Percentiles rank a stretch among this genome's conserved stretches.
These are phyloP conservation scores for Fomitopsis pulvina DNA, from an alignment of 768 basidiomycete species.

Conservation along the genomic window DNA sequence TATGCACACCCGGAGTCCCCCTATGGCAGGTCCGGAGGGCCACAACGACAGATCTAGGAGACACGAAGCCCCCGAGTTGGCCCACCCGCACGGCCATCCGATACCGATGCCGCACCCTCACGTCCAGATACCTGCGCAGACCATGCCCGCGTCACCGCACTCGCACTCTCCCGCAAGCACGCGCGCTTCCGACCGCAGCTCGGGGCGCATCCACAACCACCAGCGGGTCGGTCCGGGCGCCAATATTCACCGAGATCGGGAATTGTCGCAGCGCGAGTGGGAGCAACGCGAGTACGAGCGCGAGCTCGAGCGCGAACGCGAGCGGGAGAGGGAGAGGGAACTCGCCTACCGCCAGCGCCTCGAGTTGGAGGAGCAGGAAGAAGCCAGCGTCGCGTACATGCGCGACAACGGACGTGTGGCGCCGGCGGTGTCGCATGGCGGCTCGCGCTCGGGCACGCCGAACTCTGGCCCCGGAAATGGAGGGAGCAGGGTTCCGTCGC, in stretches of 20 bases:
- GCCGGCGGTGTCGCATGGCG: conserved; percentile 7
- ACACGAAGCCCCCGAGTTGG: conserved; percentile 39
- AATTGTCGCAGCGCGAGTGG: conserved; percentile 37
- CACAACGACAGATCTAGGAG: conserved; percentile 39
- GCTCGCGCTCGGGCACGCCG: conserved; percentile 20
- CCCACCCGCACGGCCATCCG: conserved; percentile 23
- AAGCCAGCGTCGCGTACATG: conserved; percentile 9
- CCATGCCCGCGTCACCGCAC: conserved; percentile 26
- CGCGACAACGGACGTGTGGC: conserved; percentile 4
- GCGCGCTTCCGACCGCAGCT: conserved; percentile 11
- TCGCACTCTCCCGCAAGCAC: conserved; percentile 19
- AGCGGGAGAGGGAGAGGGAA: conserved; percentile 13
- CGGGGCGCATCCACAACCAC: conserved; percentile 50
- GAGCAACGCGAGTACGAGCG: conserved; percentile 20
- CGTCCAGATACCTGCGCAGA: conserved; percentile 20
- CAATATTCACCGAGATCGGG: conserved; percentile 41
- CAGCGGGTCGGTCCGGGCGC: conserved; percentile 62
- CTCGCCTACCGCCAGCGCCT: conserved; percentile 6
- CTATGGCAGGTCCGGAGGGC: conserved; percentile 12
- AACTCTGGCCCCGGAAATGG: conserved; percentile 14
- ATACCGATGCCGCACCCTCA: conserved; percentile 24
- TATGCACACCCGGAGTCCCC: conserved; percentile 23
- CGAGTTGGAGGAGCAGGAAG: conserved; percentile 18
- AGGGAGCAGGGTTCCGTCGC: conserved; percentile 17
- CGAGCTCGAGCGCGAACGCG: conserved; percentile 17